Percentiles rank a stretch among this genome's conserved stretches.
phyloP scores from a whole-genome alignment of 139 green algal genomes.

The Yamagishiella unicocca region DNA sequence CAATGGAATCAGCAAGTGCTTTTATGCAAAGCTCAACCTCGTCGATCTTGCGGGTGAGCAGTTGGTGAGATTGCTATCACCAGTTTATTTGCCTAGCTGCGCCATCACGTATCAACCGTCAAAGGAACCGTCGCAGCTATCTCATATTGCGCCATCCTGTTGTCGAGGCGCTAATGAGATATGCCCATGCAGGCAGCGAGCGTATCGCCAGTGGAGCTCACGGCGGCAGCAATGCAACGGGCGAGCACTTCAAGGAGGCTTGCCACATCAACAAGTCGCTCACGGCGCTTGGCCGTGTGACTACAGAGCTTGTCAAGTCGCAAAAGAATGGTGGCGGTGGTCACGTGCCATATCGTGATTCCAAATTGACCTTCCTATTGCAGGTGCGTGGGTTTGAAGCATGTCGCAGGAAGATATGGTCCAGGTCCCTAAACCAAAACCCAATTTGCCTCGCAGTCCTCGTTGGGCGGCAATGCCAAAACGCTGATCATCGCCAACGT shows the following conservation, averaged over 20 bases:
- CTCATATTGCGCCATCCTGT: background rate
- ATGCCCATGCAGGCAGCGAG: constrained; percentile 82
- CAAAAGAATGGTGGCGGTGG: constrained; percentile 65
- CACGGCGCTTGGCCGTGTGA: constrained; percentile 93
- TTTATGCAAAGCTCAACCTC: constrained; percentile 89
- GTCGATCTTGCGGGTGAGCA: constrained; percentile 92
- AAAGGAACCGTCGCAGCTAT: no score
- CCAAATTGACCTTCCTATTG: constrained; percentile 97
- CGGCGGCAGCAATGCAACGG: constrained; percentile 79
- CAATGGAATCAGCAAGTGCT: constrained; percentile 72
- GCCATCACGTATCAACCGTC: no score
- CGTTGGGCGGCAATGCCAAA: constrained; percentile 95
- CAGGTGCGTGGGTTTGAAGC: constrained; percentile 66
- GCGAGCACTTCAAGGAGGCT: constrained; percentile 88
- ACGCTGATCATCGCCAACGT: constrained; percentile 95
- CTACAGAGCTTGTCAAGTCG: constrained; percentile 86
- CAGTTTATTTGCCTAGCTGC: no score
- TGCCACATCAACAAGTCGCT: constrained; percentile 97
- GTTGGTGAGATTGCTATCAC: no score
- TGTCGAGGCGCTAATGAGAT: background rate
- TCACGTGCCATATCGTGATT: constrained; percentile 97
- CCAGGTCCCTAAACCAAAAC: no score
- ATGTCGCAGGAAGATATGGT: no score
- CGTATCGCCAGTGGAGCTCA: constrained; percentile 68
- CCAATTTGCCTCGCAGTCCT: constrained; percentile 76